Evolutionary conservation across 495 filamentous ascomycete genomes (phyloP).

Genomic region (Aspergillus conjunctus): DNA sequence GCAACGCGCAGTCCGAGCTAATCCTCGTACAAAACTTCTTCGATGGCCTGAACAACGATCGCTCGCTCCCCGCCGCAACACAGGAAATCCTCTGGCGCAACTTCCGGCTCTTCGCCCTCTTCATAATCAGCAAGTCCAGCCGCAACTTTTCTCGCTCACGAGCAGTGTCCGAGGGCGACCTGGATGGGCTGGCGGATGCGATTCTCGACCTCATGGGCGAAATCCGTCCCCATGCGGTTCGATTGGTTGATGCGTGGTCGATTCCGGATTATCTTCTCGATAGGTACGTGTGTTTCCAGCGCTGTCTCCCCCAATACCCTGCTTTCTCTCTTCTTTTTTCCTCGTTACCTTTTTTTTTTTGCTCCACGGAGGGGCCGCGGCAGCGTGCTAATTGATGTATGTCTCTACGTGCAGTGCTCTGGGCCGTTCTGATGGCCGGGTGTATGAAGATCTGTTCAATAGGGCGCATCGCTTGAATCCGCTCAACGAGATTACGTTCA

Average conservation of each 20-base stretch:
- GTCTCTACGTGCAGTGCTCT: too few species aligned
- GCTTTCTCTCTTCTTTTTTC: too few species aligned
- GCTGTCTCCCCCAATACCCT: too few species aligned
- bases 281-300: too few species aligned
- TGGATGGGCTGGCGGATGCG: constrained; percentile 34
- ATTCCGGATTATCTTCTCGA: constrained; percentile 53
- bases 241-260: constrained; percentile 50
- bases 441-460: constrained; percentile 53
- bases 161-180: constrained; percentile 35
- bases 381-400: too few species aligned
- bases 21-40: constrained; percentile 48
- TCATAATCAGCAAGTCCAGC: constrained; percentile 37
- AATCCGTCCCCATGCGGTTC: constrained; percentile 50
- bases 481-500: constrained; percentile 50
- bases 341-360: too few species aligned
- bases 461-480: constrained; percentile 50
- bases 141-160: constrained; percentile 36
- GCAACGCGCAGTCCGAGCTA: constrained; percentile 50
- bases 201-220: constrained; percentile 45
- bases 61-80: constrained; percentile 27
- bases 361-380: too few species aligned
- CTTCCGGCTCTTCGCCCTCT: constrained; percentile 48
- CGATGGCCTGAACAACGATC: constrained; percentile 29
- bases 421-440: constrained; percentile 48
- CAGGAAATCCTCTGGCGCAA: constrained; percentile 34